Percentiles rank a stretch among this genome's conserved stretches.
Conservation (phyloP, 352 stramenopile genomes). For the Pythium myriotylum region DNA sequence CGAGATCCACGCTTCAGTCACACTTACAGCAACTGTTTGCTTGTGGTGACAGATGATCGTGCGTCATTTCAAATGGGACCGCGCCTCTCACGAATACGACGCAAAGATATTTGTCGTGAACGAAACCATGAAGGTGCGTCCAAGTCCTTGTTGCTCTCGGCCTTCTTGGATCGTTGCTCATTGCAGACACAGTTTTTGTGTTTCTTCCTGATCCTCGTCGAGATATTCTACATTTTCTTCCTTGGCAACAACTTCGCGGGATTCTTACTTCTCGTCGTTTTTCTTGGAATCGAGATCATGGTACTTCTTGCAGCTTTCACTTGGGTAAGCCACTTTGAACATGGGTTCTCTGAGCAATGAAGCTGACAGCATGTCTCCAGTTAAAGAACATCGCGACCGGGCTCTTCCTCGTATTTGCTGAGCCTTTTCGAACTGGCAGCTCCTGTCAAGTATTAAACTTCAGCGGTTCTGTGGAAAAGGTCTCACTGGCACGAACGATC, state of each 20-base stretch:
- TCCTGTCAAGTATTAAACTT: slow-evolving; percentile 54
- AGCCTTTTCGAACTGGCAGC: slow-evolving; percentile 77
- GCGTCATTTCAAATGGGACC: slow-evolving; percentile 79
- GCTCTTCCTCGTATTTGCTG: slow-evolving; percentile 84
- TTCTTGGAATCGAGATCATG: slow-evolving; percentile 68
- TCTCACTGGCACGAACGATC: slow-evolving; percentile 75
- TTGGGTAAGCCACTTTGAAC: slow-evolving; percentile 33
- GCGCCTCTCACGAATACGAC: slow-evolving; percentile 60
- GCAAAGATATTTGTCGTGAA: slow-evolving; percentile 83
- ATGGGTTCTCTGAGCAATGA: not conserved
- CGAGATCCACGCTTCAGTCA: not conserved
- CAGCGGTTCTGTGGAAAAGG: slow-evolving; percentile 68
- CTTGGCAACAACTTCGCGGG: slow-evolving; percentile 57
- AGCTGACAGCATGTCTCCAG: slow-evolving; percentile 26
- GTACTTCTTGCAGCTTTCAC: slow-evolving; percentile 69
- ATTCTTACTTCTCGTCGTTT: slow-evolving; percentile 67
- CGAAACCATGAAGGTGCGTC: slow-evolving; percentile 57
- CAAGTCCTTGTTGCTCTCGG: not conserved
- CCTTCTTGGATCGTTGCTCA: not conserved
- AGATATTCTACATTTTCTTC: slow-evolving; percentile 89
- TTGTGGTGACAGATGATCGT: slow-evolving; percentile 53
- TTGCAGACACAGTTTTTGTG: slow-evolving; percentile 46
- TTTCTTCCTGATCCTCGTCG: slow-evolving; percentile 73
- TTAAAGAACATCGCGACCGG: slow-evolving; percentile 82
- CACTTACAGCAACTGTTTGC: not conserved